Evolutionary conservation across 2,329 filamentous ascomycete species (phyloP).

Genomic region (Esteya vermicola): DNA sequence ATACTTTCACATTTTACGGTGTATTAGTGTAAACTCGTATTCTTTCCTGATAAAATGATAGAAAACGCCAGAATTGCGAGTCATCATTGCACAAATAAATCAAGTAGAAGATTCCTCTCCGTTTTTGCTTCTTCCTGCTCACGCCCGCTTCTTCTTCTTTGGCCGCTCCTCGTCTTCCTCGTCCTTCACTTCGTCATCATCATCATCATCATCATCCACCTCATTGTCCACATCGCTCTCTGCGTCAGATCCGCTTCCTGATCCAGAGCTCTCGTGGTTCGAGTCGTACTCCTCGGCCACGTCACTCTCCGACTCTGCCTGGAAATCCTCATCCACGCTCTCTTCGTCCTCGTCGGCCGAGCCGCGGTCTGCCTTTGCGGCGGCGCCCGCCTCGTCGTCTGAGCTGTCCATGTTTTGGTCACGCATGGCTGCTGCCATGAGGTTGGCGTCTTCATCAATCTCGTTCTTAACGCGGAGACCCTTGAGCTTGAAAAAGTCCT

Average conservation of each 20-base stretch:
- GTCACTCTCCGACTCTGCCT: constrained; percentile 81
- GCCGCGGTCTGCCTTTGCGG: constrained; percentile 67
- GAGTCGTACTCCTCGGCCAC: constrained; percentile 95
- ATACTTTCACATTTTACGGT: too few species aligned
- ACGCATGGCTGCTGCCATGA: constrained; percentile 67
- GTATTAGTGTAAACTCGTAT: too few species aligned
- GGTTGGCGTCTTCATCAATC: constrained; percentile 82
- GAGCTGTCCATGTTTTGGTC: constrained; percentile 73
- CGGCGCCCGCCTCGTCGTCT: constrained; percentile 62
- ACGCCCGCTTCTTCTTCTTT: constrained; percentile 17
- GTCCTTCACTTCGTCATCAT: constrained; percentile 24
- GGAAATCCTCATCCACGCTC: constrained; percentile 91
- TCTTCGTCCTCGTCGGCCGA: constrained; percentile 94
- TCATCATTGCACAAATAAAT: too few species aligned
- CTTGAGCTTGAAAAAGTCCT: constrained; percentile 95
- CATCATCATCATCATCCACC: constrained; percentile 32
- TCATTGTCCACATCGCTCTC: constrained; percentile 45
- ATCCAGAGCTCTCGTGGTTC: constrained; percentile 72
- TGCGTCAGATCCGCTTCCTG: constrained; percentile 49
- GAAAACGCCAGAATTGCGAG: too few species aligned
- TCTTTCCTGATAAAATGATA: too few species aligned
- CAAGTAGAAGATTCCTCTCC: too few species aligned
- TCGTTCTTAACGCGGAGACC: constrained; percentile 95
- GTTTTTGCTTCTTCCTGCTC: constrained; percentile 32
- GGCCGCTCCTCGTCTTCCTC: constrained; percentile 11